Evolutionary conservation across 495 filamentous ascomycete species (phyloP).

Genomic region (Apodospora peruviana): DNA sequence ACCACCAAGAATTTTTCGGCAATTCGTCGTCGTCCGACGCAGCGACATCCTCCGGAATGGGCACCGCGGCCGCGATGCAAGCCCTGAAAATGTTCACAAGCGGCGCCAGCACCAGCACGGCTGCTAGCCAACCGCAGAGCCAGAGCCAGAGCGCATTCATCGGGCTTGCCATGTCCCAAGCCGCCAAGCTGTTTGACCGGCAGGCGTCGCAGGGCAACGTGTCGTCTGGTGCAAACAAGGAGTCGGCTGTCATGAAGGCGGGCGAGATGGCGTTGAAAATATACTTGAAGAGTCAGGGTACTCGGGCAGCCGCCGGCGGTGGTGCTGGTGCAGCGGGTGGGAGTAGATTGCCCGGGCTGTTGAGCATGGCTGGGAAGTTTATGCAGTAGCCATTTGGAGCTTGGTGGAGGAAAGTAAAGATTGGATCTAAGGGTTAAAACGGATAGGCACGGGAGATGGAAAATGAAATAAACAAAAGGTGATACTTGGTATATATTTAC

Average conservation of each 20-base stretch:
- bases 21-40: conserved; percentile 4
- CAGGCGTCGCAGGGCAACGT: conserved; percentile 43
- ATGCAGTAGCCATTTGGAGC: conserved; percentile 6
- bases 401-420: too few species aligned
- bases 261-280: conserved; percentile 52
- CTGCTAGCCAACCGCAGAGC: conserved; percentile 12
- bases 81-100: conserved; percentile 59
- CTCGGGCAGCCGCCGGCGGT: conserved; percentile 6
- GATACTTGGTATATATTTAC: too few species aligned
- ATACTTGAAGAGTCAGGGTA: conserved; percentile 46
- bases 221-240: conserved; percentile 39
- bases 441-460: too few species aligned
- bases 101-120: conserved; percentile 26
- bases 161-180: conserved; percentile 49
- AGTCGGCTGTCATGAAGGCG: conserved; percentile 45
- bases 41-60: conserved; percentile 42
- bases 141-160: conserved; percentile 42
- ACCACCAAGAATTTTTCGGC: conserved; percentile 31
- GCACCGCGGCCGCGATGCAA: conserved; percentile 60
- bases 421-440: too few species aligned
- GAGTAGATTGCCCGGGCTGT: conserved; percentile 10
- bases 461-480: neutral
- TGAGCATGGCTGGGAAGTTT: conserved; percentile 18
- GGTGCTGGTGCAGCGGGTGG: too few species aligned
- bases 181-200: conserved; percentile 48